Evolutionary conservation across 164 flowering plant species (phyloP).

Genomic region (Cinnamomum chago): DNA sequence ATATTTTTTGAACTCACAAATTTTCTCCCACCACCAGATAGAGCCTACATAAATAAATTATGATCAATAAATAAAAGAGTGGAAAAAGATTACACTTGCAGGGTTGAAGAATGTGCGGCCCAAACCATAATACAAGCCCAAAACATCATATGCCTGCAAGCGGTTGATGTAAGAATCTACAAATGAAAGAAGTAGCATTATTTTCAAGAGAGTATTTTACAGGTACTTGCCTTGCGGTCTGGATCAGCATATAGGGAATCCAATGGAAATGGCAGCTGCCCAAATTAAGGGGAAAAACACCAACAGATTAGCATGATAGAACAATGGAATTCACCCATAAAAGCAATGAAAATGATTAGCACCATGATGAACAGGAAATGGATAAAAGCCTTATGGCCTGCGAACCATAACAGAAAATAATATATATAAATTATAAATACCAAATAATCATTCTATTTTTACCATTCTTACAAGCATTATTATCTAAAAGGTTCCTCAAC

Average conservation of each 20-base stretch:
- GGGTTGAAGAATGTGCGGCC: constrained; percentile 94
- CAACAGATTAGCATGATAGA: constrained; percentile 19
- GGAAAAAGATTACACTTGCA: constrained; percentile 59
- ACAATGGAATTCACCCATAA: not conserved
- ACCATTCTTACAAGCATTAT: not conserved
- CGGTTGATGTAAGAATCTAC: not conserved
- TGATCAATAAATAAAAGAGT: not conserved
- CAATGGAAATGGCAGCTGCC: constrained; percentile 86
- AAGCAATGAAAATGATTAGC: not conserved
- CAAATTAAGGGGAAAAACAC: constrained; percentile 10
- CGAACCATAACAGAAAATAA: too few species aligned
- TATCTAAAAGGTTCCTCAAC: too few species aligned
- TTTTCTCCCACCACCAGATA: not conserved
- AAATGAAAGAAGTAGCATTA: not conserved
- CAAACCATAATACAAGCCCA: constrained; percentile 82
- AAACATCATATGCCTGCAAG: constrained; percentile 70
- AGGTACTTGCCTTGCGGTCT: constrained; percentile 61
- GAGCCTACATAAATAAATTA: not conserved
- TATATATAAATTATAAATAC: too few species aligned
- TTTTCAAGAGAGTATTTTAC: not conserved
- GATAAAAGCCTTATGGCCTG: not conserved
- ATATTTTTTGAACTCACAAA: not conserved
- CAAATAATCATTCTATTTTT: too few species aligned
- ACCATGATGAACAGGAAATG: not conserved
- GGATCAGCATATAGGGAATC: constrained; percentile 93